phyloP scores from a whole-genome alignment of 257 asterid genomes.

The Jaltomata sinuosa region DNA sequence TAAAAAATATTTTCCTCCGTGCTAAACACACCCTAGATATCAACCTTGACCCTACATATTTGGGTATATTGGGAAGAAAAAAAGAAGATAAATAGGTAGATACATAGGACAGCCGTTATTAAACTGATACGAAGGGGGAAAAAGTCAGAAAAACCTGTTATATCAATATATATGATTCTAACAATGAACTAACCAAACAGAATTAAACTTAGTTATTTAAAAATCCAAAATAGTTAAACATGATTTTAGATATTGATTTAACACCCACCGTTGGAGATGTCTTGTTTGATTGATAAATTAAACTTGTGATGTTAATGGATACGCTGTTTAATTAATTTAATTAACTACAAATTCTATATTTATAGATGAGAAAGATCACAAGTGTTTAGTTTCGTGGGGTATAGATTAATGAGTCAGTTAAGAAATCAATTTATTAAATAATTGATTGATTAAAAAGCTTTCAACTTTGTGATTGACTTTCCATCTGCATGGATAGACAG shows the following conservation, averaged over 20 bases:
- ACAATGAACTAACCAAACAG: neutral
- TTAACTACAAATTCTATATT: neutral
- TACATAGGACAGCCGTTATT: neutral
- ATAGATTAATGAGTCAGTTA: conserved; percentile 65
- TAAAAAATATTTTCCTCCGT: too few relatives aligned
- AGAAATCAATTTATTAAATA: conserved; percentile 41
- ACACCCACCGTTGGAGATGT: conserved; percentile 61
- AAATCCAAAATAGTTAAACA: neutral
- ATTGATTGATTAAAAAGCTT: conserved; percentile 16
- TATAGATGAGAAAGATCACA: neutral
- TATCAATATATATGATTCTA: neutral
- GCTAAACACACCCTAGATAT: neutral
- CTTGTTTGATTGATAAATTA: conserved; percentile 51
- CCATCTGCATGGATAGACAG: conserved; percentile 41
- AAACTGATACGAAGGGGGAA: neutral
- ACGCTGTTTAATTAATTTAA: conserved; percentile 4
- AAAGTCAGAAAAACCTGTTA: neutral
- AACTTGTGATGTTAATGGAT: conserved; percentile 46
- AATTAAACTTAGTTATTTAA: conserved; percentile 1
- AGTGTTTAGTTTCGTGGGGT: conserved; percentile 45
- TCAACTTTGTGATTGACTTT: conserved; percentile 42
- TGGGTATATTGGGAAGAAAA: neutral
- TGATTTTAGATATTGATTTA: conserved; percentile 47
- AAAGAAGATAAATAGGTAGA: neutral
- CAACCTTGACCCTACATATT: neutral